Evolutionary conservation across 768 basidiomycete genomes (phyloP), one percentile per base, ranked within the genome.

Genomic region (Mycena polygramma): DNA sequence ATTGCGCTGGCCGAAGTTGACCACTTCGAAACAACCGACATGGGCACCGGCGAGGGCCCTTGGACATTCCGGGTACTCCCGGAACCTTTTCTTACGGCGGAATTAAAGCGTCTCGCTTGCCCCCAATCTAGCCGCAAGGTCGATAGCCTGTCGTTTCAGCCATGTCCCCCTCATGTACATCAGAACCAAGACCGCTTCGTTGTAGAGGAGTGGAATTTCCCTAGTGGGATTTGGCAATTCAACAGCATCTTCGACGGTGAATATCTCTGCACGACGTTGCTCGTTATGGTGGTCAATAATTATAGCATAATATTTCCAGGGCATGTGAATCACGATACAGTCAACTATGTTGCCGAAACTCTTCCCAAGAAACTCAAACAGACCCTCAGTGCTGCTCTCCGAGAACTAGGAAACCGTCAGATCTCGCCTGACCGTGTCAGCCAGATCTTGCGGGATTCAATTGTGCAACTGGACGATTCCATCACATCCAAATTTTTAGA

Each of bases 21-120:
- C 72, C 77, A 88, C 73, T 88, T 89, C 72, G 81, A 79, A 19
- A 80, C 79, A 22, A 89, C 88, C 8, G 87, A 89, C 76, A 84
- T 89, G 75, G 88, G 88, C 83, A 82, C 53, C 82, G 88, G 87
- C 39, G 81, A 78, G 61, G 83, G 84, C 41, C 83, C 83, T 43
- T 90, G 89, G 88, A 85, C 87, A 4, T 90, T 88, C 75, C 86
- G 84, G 20, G 74, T 83, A 35, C 81, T 89, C 30, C 60, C 79
- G 19, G 85, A 88, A 66, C 80, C 79, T 14, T 75, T 69, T 7
- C 70, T 89, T 30, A 77, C 83, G 24, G 63, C 76, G 14, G 84
- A 87, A 75, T 71, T 89, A 35, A 75, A 70, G 37, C 81, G 79
- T 39, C 62, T 84, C 46, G 82, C 84, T 24, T 73, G 78, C 51